These are phyloP conservation scores for Tylopilus sp. DNA, from an alignment of 768 basidiomycete species.

Conservation along the genomic window DNA sequence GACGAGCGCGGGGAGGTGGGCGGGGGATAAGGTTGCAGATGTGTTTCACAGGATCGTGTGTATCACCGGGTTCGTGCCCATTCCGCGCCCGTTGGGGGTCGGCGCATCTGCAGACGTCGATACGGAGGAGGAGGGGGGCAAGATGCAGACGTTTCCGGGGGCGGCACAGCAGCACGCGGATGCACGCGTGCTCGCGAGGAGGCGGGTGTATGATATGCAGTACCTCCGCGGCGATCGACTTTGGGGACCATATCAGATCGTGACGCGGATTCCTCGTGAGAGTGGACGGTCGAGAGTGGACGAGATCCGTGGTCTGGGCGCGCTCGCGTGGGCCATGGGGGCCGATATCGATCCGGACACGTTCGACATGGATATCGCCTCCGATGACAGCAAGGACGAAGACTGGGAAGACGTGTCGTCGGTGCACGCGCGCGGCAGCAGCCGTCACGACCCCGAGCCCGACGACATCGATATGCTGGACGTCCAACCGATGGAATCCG, in stretches of 20 bases:
- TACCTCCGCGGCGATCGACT: constrained; percentile 26
- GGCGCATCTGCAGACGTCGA: no score
- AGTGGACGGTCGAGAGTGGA: background rate
- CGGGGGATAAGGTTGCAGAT: constrained; percentile 31
- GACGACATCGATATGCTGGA: constrained; percentile 2
- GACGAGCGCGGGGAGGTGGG: constrained; percentile 20
- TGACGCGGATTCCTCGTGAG: constrained; percentile 10
- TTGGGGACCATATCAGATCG: constrained; percentile 28
- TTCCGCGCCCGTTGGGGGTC: constrained; percentile 15
- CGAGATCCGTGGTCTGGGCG: background rate
- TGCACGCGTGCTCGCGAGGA: constrained; percentile 26
- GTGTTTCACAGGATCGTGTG: constrained; percentile 43
- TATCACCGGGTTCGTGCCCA: constrained; percentile 40
- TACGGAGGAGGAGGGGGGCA: background rate
- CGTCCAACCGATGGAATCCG: constrained; percentile 1
- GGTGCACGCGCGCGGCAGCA: background rate
- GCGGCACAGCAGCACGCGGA: constrained; percentile 17
- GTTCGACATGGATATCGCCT: constrained; percentile 1
- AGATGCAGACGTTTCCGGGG: constrained; percentile 10
- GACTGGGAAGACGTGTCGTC: constrained; percentile 17
- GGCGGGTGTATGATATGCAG: constrained; percentile 31
- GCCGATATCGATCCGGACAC: constrained; percentile 11
- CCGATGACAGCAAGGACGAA: constrained; percentile 20
- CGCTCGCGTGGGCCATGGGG: constrained; percentile 19
- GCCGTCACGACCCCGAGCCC: background rate